phyloP scores from a whole-genome alignment of 2,329 filamentous ascomycete genomes.

The Allantophomopsis lycopodina region DNA sequence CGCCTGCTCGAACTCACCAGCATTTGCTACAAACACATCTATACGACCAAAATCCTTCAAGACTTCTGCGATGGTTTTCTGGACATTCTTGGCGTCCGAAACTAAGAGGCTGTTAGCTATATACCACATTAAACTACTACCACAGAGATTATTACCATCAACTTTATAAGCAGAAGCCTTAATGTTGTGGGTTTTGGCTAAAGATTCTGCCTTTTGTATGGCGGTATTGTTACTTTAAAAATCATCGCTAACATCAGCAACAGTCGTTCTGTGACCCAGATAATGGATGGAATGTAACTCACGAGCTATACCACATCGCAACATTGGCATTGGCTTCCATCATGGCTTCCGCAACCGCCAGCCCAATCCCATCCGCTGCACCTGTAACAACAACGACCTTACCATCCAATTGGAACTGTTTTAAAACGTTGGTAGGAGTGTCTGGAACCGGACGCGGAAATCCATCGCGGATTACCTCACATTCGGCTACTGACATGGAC shows the following conservation, averaged over 20 bases:
- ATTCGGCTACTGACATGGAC: no score
- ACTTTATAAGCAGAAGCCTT: conserved; percentile 14
- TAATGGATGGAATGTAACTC: no score
- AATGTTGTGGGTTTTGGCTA: conserved; percentile 7
- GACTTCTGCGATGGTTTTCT: conserved; percentile 18
- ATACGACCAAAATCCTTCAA: conserved; percentile 18
- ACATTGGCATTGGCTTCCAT: conserved; percentile 28
- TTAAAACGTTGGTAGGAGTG: conserved; percentile 3
- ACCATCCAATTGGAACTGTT: conserved; percentile 25
- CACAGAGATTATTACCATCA: neutral
- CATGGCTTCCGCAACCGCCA: conserved; percentile 24
- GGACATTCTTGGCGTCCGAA: conserved; percentile 14
- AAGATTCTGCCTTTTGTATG: no score
- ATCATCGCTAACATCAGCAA: no score
- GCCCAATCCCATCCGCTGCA: conserved; percentile 25
- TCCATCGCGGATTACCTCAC: no score
- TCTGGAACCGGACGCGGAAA: conserved; percentile 4
- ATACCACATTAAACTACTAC: conserved; percentile 3
- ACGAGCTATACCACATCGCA: conserved; percentile 18
- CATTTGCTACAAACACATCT: conserved; percentile 26
- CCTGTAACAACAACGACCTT: conserved; percentile 28
- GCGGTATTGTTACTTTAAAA: no score
- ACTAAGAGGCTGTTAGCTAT: conserved; percentile 24
- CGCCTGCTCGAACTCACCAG: conserved; percentile 11
- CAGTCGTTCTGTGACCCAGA: no score